Base-by-base conservation (phyloP, 2,329 filamentous ascomycete species). In the Colletotrichum scovillei region DNA sequence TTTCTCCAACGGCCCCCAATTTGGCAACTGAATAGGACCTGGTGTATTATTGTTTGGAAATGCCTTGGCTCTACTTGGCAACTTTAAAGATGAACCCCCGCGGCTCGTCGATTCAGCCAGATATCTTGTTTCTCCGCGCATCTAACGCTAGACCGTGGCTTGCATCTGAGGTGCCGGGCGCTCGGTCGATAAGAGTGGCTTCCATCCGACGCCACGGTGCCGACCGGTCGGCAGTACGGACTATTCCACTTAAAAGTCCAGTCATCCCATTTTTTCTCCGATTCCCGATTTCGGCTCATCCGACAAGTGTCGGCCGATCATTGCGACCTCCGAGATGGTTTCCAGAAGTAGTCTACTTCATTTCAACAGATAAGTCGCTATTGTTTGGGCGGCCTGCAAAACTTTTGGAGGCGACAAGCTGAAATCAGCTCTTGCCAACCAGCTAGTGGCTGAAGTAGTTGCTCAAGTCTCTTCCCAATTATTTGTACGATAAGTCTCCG, bases 51-150 rank as follows among this genome's bases (percentile, higher is more conserved):
- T 35, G 12, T 22, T 58, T 24, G 11, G 11, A 35, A 49, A 69
- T 55, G 35, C 56, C 32, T 57, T 38, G 16, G 24, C 12, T 16
- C 4, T 28, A 16, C 59, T 70, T 55, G 53, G 59, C 59, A 60
- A 62, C 55, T n/a, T 28, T 56, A 49, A 65, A 69, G 7, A 30
- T 32, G 46, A 65, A 22, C 46, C 65, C 52, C 56, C 55, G 52
- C 46, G 30, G n/a, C 19, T 14, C 16, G 4, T 55, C 35, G 5
- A 28, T 5, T 35, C 11, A 8, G 4, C n/a, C 42, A 14, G 22
- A 62, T 26, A 30, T 73, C 46, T 65, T 60, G 26, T 52, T 65
- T 73, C 66, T 65, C 55, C 66, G 59, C 69, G 66, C 42, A 16
- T 24, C 19, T 30, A 19, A 16, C 7, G 14, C 5, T n/a, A 42